Evolutionary conservation across 2,329 filamentous ascomycete genomes (phyloP).

Genomic region (Penicillium sumatraense): DNA sequence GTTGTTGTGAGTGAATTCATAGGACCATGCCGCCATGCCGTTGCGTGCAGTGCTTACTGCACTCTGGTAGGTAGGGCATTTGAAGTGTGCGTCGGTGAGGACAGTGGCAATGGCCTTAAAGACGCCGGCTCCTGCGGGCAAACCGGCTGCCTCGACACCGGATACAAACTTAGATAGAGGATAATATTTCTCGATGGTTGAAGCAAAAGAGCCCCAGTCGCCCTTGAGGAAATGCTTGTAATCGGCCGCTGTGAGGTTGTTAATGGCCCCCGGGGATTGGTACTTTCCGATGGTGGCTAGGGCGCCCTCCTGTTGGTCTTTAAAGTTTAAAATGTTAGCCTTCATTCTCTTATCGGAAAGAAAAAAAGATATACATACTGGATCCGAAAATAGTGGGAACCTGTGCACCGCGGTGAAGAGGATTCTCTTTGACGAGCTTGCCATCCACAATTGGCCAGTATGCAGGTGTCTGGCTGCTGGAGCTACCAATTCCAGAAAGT

Average conservation of each 20-base stretch:
- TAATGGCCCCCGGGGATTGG: not conserved
- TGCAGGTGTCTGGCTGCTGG: not conserved
- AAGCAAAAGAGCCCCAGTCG: conserved; percentile 19
- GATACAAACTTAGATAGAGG: conserved; percentile 12
- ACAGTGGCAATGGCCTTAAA: conserved; percentile 18
- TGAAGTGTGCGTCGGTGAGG: conserved; percentile 16
- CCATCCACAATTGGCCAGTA: conserved; percentile 27
- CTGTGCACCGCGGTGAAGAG: conserved; percentile 16
- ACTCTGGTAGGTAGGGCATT: conserved; percentile 19
- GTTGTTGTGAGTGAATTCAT: conserved; percentile 24
- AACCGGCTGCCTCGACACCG: not conserved
- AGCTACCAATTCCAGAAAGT: not conserved
- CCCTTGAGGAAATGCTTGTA: conserved; percentile 14
- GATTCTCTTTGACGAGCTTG: conserved; percentile 20
- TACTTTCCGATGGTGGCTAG: not conserved
- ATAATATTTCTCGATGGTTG: conserved; percentile 18
- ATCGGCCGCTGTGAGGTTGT: not conserved
- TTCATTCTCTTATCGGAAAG: not conserved
- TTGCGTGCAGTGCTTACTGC: conserved; percentile 11
- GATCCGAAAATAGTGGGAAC: conserved; percentile 27
- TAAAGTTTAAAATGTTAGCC: not conserved
- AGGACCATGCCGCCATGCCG: conserved; percentile 20
- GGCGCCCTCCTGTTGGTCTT: conserved; percentile 3
- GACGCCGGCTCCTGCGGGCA: not conserved
- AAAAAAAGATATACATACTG: conserved; percentile 19